phyloP scores from a whole-genome alignment of 139 green algal genomes.

The Coccomyxa sp. region DNA sequence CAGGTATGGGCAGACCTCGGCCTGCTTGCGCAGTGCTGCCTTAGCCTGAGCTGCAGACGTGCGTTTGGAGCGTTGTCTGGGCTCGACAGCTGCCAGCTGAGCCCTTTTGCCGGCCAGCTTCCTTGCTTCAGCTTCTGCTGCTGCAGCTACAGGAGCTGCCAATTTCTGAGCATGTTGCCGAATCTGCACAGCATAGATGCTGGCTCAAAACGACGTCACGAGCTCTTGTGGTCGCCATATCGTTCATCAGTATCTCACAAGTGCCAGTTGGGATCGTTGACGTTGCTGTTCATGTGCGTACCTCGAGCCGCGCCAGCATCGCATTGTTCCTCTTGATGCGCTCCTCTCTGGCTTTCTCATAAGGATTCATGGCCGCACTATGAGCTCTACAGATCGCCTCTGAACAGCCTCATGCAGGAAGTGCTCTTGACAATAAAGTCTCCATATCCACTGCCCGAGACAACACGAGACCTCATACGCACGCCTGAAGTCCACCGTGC shows the following conservation, averaged over 20 bases:
- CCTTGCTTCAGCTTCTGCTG: not conserved
- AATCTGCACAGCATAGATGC: not conserved
- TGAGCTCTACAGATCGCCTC: no score
- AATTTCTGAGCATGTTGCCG: not conserved
- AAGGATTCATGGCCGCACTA: conserved; percentile 20
- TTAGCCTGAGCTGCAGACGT: not conserved
- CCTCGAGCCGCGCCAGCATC: conserved; percentile 16
- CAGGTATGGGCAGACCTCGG: not conserved
- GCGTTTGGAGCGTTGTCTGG: not conserved
- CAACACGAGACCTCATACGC: no score
- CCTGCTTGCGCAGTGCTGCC: not conserved
- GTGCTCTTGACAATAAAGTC: no score
- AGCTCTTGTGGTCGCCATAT: not conserved
- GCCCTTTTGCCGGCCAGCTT: not conserved
- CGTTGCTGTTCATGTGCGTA: not conserved
- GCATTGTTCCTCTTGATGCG: conserved; percentile 16
- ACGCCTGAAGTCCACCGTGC: no score
- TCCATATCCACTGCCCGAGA: no score
- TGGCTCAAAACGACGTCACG: not conserved
- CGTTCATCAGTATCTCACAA: not conserved
- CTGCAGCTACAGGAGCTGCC: not conserved
- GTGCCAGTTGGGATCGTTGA: no score
- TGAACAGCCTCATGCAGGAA: no score
- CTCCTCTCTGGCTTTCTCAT: conserved; percentile 12
- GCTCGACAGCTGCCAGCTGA: not conserved